A percentile compares a stretch with the other conserved stretches of the same genome.
phyloP scores from a whole-genome alignment of 805 yeast genomes.

The Diddensiella caesifluorescens region DNA sequence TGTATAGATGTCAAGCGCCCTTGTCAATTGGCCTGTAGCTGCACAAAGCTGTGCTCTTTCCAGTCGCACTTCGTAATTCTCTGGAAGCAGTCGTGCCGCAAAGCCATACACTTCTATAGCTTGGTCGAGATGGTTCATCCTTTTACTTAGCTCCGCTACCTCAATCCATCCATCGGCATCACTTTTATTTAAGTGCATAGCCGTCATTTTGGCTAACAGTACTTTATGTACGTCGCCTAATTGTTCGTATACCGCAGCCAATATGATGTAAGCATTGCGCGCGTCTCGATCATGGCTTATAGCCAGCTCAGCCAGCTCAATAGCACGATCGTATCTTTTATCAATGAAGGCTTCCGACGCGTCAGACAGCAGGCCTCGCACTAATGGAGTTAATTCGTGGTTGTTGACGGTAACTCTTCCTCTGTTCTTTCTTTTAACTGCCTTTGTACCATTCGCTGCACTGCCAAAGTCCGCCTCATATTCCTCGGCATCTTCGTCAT shows the following conservation, averaged over 20 bases:
- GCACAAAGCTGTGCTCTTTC: conserved; percentile 47
- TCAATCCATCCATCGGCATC: conserved; percentile 83
- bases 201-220: conserved; percentile 37
- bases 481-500: conserved; percentile 26
- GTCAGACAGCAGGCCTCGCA: conserved; percentile 54
- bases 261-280: conserved; percentile 28
- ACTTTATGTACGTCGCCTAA: conserved; percentile 33
- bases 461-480: conserved; percentile 3
- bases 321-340: conserved; percentile 35
- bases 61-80: conserved; percentile 75
- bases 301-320: conserved; percentile 30
- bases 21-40: conserved; percentile 23
- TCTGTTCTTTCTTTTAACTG: neutral
- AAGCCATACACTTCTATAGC: conserved; percentile 56
- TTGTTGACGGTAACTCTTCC: conserved; percentile 7
- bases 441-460: neutral
- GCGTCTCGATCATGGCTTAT: conserved; percentile 28
- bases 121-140: conserved; percentile 60
- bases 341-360: conserved; percentile 80
- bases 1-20: conserved; percentile 26
- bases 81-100: conserved; percentile 82
- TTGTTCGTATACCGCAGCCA: conserved; percentile 45
- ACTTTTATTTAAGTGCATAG: conserved; percentile 69
- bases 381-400: conserved; percentile 57
- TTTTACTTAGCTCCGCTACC: conserved; percentile 73